Percentiles rank a stretch among this genome's conserved stretches.
These are phyloP conservation scores for Raffaelea albimanens DNA, from an alignment of 2,329 filamentous ascomycete species.

Conservation along the genomic window DNA sequence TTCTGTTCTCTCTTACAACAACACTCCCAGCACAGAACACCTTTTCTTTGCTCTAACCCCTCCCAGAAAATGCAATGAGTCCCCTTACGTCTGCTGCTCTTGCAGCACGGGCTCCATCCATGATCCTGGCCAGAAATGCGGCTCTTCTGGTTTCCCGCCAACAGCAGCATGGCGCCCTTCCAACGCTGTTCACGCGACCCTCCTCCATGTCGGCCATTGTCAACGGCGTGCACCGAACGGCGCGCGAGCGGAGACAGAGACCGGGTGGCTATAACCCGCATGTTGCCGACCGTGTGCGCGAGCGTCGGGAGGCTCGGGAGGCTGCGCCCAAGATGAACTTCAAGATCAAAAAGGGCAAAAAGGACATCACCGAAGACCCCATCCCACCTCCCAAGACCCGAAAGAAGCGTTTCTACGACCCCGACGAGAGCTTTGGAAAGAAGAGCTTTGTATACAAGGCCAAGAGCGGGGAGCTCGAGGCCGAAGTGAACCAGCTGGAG, in stretches of 20 bases:
- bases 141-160: too few species aligned
- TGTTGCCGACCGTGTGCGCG: slow-evolving; percentile 17
- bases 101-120: too few species aligned
- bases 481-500: slow-evolving; percentile 22
- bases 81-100: too few species aligned
- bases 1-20: neutral
- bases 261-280: slow-evolving; percentile 4
- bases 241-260: slow-evolving; percentile 16
- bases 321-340: slow-evolving; percentile 18
- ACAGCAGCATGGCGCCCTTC: too few species aligned
- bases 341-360: slow-evolving; percentile 37
- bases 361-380: slow-evolving; percentile 37
- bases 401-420: slow-evolving; percentile 42
- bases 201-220: slow-evolving; percentile 14
- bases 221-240: slow-evolving; percentile 12
- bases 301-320: slow-evolving; percentile 17
- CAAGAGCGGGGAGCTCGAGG: slow-evolving; percentile 33
- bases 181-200: too few species aligned
- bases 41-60: too few species aligned
- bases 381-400: slow-evolving; percentile 34
- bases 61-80: neutral
- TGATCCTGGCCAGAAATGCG: too few species aligned
- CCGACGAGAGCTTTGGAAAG: slow-evolving; percentile 40
- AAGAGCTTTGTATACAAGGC: slow-evolving; percentile 45
- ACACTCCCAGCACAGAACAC: neutral